Conservation (phyloP, 192 early-diverging fungal species). For the Haplosporangium gracile region DNA sequence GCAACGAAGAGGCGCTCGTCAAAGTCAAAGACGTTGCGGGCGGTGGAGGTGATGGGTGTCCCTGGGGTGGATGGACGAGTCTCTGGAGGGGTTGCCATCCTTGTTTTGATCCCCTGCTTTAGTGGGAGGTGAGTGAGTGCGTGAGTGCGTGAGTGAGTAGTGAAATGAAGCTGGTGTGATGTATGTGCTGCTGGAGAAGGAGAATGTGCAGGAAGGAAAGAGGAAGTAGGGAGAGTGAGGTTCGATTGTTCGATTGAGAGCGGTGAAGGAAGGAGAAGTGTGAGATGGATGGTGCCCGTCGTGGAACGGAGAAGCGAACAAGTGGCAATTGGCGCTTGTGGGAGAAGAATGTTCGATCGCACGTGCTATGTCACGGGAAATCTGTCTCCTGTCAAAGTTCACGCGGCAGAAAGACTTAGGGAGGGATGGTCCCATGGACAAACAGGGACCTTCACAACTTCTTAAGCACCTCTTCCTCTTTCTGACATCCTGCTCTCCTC, state of each 20-base stretch:
- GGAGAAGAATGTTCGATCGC: neutral
- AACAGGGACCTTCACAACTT: no score
- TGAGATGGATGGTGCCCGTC: neutral
- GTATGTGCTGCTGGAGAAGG: neutral
- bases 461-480: no score
- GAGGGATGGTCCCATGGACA: neutral
- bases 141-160: neutral
- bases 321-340: neutral
- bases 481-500: neutral
- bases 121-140: neutral
- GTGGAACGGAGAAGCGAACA: neutral
- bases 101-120: no score
- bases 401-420: neutral
- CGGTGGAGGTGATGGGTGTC: slow-evolving; percentile 40
- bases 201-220: neutral
- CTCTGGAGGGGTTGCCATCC: slow-evolving; percentile 41
- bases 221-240: neutral
- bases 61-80: slow-evolving; percentile 54
- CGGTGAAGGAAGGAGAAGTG: neutral
- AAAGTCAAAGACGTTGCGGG: slow-evolving; percentile 53
- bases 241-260: neutral
- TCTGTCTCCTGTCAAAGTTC: no score
- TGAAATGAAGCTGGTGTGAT: neutral
- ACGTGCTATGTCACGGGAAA: neutral
- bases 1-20: slow-evolving; percentile 44